Evolutionary conservation across 768 basidiomycete genomes (phyloP).

Genomic region (Tylopilus rubrobrunneus): DNA sequence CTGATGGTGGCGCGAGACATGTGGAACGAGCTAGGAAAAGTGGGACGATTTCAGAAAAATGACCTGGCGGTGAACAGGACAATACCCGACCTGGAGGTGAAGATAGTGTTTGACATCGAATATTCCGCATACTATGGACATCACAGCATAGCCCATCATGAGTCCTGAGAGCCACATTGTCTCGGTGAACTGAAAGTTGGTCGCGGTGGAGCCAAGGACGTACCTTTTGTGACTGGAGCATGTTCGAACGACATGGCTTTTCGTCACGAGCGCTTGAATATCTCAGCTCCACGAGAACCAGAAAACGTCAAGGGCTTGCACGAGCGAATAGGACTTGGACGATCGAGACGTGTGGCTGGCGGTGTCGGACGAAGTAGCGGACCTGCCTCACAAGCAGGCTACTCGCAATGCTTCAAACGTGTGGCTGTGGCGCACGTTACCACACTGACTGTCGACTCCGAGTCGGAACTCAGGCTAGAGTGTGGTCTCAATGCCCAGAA

Average conservation of each 20-base stretch:
- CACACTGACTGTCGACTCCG: not conserved
- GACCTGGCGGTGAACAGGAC: not conserved
- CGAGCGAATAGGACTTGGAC: not conserved
- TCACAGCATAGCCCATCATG: slow-evolving; percentile 67
- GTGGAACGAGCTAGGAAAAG: slow-evolving; percentile 67
- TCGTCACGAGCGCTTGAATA: not conserved
- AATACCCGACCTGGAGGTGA: slow-evolving; percentile 64
- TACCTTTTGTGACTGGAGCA: slow-evolving; percentile 82
- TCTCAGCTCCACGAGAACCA: not conserved
- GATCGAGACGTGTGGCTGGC: not conserved
- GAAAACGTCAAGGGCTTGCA: not conserved
- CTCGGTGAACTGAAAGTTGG: slow-evolving; percentile 1
- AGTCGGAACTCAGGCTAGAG: not conserved
- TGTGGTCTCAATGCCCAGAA: too few species aligned
- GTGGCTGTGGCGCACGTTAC: slow-evolving; percentile 12
- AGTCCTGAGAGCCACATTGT: slow-evolving; percentile 46
- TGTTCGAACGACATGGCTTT: slow-evolving; percentile 71
- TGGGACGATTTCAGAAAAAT: slow-evolving; percentile 7
- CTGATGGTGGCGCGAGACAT: slow-evolving; percentile 87
- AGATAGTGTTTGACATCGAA: slow-evolving; percentile 89
- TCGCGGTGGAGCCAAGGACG: not conserved
- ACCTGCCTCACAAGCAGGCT: not conserved
- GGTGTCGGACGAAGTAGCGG: not conserved
- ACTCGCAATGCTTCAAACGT: not conserved
- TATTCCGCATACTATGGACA: slow-evolving; percentile 70